Evolutionary conservation across 139 green algal species (phyloP).

Genomic region (Medakamo hakoo): DNA sequence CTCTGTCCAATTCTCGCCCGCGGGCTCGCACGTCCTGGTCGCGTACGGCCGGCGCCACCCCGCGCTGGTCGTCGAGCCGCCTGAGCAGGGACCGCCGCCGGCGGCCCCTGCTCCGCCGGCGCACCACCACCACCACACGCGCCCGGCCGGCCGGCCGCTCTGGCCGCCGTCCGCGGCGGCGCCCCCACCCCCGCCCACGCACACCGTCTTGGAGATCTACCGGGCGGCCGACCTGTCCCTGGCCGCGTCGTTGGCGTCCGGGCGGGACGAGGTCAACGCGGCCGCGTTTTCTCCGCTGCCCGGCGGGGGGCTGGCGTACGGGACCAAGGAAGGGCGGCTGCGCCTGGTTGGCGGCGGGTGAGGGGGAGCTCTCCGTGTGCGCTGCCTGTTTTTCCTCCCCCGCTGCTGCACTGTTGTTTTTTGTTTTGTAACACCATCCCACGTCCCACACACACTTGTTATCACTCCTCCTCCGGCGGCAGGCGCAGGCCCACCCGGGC

Average conservation of each 20-base stretch:
- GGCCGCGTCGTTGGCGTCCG: constrained; percentile 53
- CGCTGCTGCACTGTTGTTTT: too few relatives aligned
- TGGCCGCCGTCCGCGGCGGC: too few relatives aligned
- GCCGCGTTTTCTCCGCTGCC: constrained; percentile 60
- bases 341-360: constrained; percentile 14
- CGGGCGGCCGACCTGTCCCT: constrained; percentile 38
- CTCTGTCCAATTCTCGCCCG: constrained; percentile 79
- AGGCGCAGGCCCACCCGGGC: too few relatives aligned
- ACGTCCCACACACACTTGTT: too few relatives aligned
- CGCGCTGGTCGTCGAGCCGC: constrained; percentile 42
- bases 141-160: too few relatives aligned
- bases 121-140: too few relatives aligned
- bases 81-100: constrained; percentile 38
- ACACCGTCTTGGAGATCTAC: not conserved
- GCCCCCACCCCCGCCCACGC: too few relatives aligned
- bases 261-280: constrained; percentile 84
- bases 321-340: constrained; percentile 80
- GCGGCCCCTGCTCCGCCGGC: too few relatives aligned
- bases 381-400: not conserved
- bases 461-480: too few relatives aligned
- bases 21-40: constrained; percentile 63
- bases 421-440: too few relatives aligned
- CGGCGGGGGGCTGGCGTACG: constrained; percentile 75
- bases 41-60: constrained; percentile 81
- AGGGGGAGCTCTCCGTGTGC: not conserved